Evolutionary conservation across 371 early-diverging fungal species (phyloP).

Genomic region (Mortierella sp.): DNA sequence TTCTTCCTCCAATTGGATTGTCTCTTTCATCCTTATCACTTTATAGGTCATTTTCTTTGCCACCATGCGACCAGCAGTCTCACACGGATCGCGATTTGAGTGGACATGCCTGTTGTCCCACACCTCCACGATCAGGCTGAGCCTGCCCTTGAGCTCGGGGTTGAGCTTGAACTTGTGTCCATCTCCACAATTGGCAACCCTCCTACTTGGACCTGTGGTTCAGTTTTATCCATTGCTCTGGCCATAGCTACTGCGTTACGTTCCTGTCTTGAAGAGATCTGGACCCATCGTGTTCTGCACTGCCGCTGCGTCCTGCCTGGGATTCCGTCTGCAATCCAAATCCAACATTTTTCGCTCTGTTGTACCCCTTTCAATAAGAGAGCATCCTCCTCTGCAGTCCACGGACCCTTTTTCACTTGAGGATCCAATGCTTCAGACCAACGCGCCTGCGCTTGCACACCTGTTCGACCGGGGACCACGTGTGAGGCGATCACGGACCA

Average conservation of each 20-base stretch:
- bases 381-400: slow-evolving; percentile 75
- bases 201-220: not conserved
- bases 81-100: too few relatives aligned
- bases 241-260: slow-evolving; percentile 6
- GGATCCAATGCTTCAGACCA: slow-evolving; percentile 85
- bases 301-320: slow-evolving; percentile 80
- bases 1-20: not conserved
- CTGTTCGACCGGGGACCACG: slow-evolving; percentile 70
- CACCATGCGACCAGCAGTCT: too few relatives aligned
- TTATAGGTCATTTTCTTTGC: not conserved
- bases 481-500: slow-evolving; percentile 71
- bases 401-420: slow-evolving; percentile 74
- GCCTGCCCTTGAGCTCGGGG: not conserved
- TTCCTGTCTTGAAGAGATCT: slow-evolving; percentile 28
- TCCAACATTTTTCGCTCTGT: slow-evolving; percentile 74
- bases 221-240: not conserved
- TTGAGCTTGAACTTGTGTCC: not conserved
- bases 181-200: not conserved
- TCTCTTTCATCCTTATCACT: not conserved
- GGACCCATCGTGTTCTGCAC: slow-evolving; percentile 81
- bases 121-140: not conserved
- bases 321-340: slow-evolving; percentile 76
- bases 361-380: slow-evolving; percentile 66
- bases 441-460: slow-evolving; percentile 81
- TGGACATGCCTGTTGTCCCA: too few relatives aligned